Evolutionary conservation across 805 yeast genomes (phyloP), one percentile per base, ranked within the genome.

Genomic region (Nakazawaea sp.): DNA sequence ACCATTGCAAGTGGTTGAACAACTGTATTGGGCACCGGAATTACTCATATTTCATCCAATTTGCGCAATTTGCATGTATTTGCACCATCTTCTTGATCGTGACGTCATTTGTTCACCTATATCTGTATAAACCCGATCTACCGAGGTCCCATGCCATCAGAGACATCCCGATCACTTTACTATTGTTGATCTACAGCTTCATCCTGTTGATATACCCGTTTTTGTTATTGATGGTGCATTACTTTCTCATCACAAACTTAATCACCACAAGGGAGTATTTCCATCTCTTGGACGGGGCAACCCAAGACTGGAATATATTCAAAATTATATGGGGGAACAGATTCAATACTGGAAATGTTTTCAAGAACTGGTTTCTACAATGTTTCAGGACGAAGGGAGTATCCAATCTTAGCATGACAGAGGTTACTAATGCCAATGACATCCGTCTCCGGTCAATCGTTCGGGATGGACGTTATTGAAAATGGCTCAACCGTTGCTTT

Each of bases 1-100:
- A 81, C 52, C 89, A 81, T 53, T 81, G 89, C 50, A 47, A 64
- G 25, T 76, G 83, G 75, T 51, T 85, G 34, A 79, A 81, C 49
- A 83, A 78, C 46, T 85, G 95, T 52, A 69, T 85, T 29, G 95
- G 95, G 1, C 72, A 74, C 43, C 57, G 84, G 38, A 85, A 83
- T 49, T 83, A 83, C 53, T 58, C 73, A 44, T 78, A 68, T 55
- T 84, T 82, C 48, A 40, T 78, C 27, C 47, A 49, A 2, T 82
- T 78, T 45, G 50, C 83, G 27, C 24, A 69, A 1, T 59, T 63
- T 34, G 49, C 59, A 1, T 48, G 56, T 1, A 3, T 69, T 0
- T 38, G 61, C 1, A 51, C 64, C 10, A 27, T 52, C 1, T 53
- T 51, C 28, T 34, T 62, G 7, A 43, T 51, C 2, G 50, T 47